Conservation (phyloP, 192 early-diverging fungal species). For the Linderina pennispora region DNA sequence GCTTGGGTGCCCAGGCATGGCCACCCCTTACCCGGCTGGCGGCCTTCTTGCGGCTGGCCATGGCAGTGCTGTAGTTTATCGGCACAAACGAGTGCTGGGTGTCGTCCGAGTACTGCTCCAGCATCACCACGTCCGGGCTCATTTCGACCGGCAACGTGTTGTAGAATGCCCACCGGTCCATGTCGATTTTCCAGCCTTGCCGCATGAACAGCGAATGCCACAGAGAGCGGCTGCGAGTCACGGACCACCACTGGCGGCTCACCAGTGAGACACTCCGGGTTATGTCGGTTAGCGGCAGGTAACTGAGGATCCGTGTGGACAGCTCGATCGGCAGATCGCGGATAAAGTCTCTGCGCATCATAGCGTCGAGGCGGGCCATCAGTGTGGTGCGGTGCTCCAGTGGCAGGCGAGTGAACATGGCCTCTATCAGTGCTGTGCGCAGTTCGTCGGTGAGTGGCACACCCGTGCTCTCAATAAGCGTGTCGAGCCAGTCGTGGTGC, state of each 20-base stretch:
- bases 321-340: slow-evolving; percentile 35
- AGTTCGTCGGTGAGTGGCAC: neutral
- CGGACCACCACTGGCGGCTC: slow-evolving; percentile 20
- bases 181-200: slow-evolving; percentile 27
- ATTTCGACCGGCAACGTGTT: slow-evolving; percentile 7
- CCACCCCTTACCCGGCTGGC: too few relatives aligned
- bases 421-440: slow-evolving; percentile 20
- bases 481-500: neutral
- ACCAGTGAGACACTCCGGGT: slow-evolving; percentile 17
- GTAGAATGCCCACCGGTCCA: slow-evolving; percentile 30
- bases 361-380: slow-evolving; percentile 19
- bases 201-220: slow-evolving; percentile 24
- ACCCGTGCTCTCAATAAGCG: too few relatives aligned
- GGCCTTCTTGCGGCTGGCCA: too few relatives aligned
- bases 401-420: slow-evolving; percentile 26
- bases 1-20: too few relatives aligned
- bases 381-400: slow-evolving; percentile 19
- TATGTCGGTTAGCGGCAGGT: slow-evolving; percentile 20
- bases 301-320: slow-evolving; percentile 21
- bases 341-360: slow-evolving; percentile 38
- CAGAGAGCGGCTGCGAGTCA: slow-evolving; percentile 25
- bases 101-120: too few relatives aligned
- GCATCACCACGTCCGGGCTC: too few relatives aligned
- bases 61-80: too few relatives aligned
- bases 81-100: too few relatives aligned